Conservation (phyloP, 805 yeast species). For the Ogataea ramenticola region DNA sequence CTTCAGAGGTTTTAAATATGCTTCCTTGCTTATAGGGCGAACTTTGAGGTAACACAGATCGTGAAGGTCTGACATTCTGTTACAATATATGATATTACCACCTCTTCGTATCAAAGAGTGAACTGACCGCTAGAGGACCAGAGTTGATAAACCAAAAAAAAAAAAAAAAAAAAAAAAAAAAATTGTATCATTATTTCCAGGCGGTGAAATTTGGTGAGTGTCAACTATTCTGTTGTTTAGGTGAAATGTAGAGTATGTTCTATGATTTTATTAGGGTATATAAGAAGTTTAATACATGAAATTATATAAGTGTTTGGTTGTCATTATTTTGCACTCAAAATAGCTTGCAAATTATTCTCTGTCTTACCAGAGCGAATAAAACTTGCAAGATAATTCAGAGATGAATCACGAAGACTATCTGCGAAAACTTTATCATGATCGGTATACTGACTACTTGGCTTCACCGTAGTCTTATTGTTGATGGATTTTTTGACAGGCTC, state of each 20-base stretch:
- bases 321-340: not conserved
- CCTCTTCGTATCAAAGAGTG: too few relatives aligned
- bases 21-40: conserved; percentile 43
- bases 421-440: conserved; percentile 20
- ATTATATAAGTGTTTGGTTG: too few relatives aligned
- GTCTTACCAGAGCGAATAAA: conserved; percentile 21
- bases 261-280: too few relatives aligned
- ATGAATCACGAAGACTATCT: conserved; percentile 22
- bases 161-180: too few relatives aligned
- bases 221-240: too few relatives aligned
- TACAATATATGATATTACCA: too few relatives aligned
- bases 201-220: too few relatives aligned
- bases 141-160: too few relatives aligned
- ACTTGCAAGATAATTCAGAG: conserved; percentile 28
- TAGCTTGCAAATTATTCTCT: conserved; percentile 10
- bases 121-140: too few relatives aligned
- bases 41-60: conserved; percentile 44
- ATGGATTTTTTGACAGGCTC: too few relatives aligned
- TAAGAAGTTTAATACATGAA: too few relatives aligned
- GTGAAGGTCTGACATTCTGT: conserved; percentile 62
- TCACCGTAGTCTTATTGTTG: not conserved
- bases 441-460: conserved; percentile 5
- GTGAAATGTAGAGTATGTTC: too few relatives aligned
- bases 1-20: conserved; percentile 37
- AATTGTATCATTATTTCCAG: not conserved